Base-by-base conservation (phyloP, 2,329 filamentous ascomycete species). In the Daldinia eschscholtzii region DNA sequence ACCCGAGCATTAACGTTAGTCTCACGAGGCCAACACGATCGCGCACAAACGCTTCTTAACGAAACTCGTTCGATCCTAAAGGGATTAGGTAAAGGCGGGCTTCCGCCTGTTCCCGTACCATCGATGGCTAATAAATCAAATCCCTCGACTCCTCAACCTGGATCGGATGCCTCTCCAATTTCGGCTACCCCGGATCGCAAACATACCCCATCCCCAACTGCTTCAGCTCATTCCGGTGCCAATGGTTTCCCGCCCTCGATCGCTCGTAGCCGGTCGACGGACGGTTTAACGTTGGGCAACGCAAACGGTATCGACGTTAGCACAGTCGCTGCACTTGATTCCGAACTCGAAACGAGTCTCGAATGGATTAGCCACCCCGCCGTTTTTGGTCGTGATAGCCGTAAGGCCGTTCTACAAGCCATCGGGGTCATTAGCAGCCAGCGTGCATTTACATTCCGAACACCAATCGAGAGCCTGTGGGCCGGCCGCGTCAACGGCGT, bases 291-390 rank as follows among this genome's bases (percentile, higher is more conserved):
- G 80, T 65, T 91, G 80, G 73, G 87, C 82, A 80, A 78, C 9
- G 76, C 81, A 6, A 88, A 90, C 6, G 92, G 93, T n/a, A 95
- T 99, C 63, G 96, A 99, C 76, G 82, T 88, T 5, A 86, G 85
- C 39, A 96, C 93, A 0, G 95, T 98, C 75, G 85, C 89, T 26
- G 94, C 96, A 2, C 88, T 99, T 18, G 96, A 99, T 79, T 89
- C 92, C 0, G 96, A 99, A 80, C 87, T 99, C 37, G 93, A 97
- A 79, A 89, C 92, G 37, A 93, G 92, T 57, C 84, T 99, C 15
- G 96, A 99, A 81, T 99, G 96, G 96, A 98, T 99, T 80, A 94
- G 92, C 78, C 96, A 99, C 77, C 96, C 96, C 1, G 94, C 94
- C 1, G 93, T 98, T 1, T 99, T 99, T 78, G 91, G 92, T 7